phyloP scores from a whole-genome alignment of 371 early-diverging fungal genomes.

The Mortierella sp. region DNA sequence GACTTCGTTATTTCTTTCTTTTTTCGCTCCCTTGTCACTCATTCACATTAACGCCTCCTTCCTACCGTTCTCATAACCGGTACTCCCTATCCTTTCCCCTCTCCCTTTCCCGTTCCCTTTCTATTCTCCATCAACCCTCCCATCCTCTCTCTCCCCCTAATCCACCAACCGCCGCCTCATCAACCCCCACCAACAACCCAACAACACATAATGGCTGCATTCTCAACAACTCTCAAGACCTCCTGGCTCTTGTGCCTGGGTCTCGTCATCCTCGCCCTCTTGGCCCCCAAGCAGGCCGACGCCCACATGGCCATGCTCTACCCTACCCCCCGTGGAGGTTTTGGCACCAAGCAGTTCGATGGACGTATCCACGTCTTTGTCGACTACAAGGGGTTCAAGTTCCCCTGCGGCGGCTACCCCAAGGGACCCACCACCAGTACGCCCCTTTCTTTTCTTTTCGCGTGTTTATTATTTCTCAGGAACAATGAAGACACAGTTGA shows the following conservation, averaged over 20 bases:
- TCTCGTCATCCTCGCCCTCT: constrained; percentile 20
- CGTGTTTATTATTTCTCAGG: not conserved
- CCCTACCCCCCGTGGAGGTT: constrained; percentile 46
- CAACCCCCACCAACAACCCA: not conserved
- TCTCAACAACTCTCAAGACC: constrained; percentile 18
- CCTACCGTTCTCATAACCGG: constrained; percentile 9
- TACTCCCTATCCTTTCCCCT: not conserved
- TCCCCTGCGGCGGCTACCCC: constrained; percentile 44
- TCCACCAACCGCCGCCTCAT: not conserved
- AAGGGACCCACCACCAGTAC: constrained; percentile 43
- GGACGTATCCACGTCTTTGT: constrained; percentile 41
- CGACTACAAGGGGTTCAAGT: constrained; percentile 46
- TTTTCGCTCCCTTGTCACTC: constrained; percentile 1
- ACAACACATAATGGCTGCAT: constrained; percentile 17
- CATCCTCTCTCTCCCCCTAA: not conserved
- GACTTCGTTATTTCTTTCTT: not conserved
- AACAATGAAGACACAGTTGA: not conserved
- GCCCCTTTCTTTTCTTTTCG: not conserved
- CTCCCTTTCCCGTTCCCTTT: not conserved
- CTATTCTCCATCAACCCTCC: not conserved
- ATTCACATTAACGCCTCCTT: constrained; percentile 10
- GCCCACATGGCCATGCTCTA: constrained; percentile 54
- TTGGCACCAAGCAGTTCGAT: constrained; percentile 36
- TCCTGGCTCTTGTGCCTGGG: constrained; percentile 41
- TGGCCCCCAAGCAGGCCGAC: constrained; percentile 22